Evolutionary conservation across 2,329 filamentous ascomycete genomes (phyloP), one percentile per base, ranked within the genome.

Genomic region (Podosphaera fusca): DNA sequence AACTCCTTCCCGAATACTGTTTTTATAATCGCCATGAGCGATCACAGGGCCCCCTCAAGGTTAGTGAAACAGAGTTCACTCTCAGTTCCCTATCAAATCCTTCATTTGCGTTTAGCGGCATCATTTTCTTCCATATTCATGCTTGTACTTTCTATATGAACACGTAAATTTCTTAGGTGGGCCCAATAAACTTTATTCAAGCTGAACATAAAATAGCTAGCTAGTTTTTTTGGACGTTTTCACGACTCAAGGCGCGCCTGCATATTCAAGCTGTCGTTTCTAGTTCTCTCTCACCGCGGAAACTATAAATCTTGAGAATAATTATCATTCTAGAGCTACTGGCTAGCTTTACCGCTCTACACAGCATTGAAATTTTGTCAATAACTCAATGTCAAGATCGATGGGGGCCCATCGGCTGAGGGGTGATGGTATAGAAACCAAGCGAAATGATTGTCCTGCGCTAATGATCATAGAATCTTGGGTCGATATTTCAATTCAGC

Each of bases 401-500:
- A 59, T 58, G 12, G 59, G 57, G 12, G 49, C 63, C 34, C 59
- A 62, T 42, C 60, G 63, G 35, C 52, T 63, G 57, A 63, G 65
- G 35, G 64, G 63, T 55, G 63, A 66, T 61, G 65, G 64, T 65
- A 62, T 31, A 21, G 42, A n/a, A 7, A 45, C 40, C 30, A 53
- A 21, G 29, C 8, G 31, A 36, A 40, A 42, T 42, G 35, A 51
- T 12, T 42, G 30, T 55, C n/a, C 12, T 7, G 14, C 30, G 10
- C 30, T 38, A 40, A 55, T 63, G 68, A 46, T 68, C 64, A 59
- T 60, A 89, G 92, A 96, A 72, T 95, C 92, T 7, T 98, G 92
- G 92, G 81, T 96, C 64, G 90, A 98, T 69, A 81, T 98, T 59
- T 80, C 85, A 52, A 95, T 90, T 3, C 87, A 92, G 64, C 88